A percentile compares a stretch with the other conserved stretches of the same genome.
Evolutionary conservation across 306 rosid genomes (phyloP).

Genomic region (Vigna trinervia): DNA sequence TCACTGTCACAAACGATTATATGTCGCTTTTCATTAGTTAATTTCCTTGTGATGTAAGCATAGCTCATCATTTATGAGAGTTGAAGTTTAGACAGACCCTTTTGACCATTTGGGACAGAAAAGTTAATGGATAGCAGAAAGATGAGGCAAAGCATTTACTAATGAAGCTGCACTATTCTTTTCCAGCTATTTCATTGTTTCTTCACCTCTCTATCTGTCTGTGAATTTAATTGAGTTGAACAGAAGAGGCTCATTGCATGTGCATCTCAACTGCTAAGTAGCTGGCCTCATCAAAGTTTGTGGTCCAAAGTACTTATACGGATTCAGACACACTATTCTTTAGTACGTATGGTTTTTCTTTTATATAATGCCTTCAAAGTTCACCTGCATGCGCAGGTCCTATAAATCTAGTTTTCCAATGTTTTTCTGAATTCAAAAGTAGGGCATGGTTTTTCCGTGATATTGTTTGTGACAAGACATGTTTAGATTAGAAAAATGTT

Average conservation of each 20-base stretch:
- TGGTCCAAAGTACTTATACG: conserved; percentile 9
- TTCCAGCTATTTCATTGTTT: not conserved
- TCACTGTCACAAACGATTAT: not conserved
- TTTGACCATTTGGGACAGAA: not conserved
- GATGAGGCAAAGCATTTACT: not conserved
- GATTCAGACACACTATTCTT: conserved; percentile 6
- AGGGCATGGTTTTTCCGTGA: not conserved
- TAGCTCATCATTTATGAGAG: not conserved
- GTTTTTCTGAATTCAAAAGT: not conserved
- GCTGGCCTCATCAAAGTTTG: conserved; percentile 41
- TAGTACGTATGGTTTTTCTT: not conserved
- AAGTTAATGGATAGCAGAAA: conserved; percentile 1
- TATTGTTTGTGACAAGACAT: too few species aligned
- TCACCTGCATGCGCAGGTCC: conserved; percentile 6
- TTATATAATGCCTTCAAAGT: not conserved
- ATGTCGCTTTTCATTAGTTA: not conserved
- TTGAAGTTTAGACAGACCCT: not conserved
- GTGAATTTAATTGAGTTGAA: conserved; percentile 10
- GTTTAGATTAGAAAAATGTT: too few species aligned
- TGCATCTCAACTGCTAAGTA: conserved; percentile 20
- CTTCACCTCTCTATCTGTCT: not conserved
- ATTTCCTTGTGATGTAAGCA: not conserved
- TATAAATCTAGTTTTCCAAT: conserved; percentile 22
- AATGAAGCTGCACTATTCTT: not conserved
- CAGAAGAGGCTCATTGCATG: conserved; percentile 13